These are phyloP conservation scores for Cercospora sesami DNA, from an alignment of 2,329 filamentous ascomycete genomes.

Conservation along the genomic window DNA sequence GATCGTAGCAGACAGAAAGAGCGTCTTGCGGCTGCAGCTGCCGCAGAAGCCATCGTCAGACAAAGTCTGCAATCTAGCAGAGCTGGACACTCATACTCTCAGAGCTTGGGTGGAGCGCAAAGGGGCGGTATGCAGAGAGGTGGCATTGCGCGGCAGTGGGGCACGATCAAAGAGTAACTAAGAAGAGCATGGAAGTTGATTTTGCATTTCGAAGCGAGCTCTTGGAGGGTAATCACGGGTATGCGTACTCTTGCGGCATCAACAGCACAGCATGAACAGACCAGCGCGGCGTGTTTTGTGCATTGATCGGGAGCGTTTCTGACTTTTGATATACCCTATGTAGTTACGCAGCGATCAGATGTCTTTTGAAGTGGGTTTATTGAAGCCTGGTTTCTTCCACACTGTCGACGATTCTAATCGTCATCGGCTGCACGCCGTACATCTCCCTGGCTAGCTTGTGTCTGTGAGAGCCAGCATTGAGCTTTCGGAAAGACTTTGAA, in stretches of 20 bases:
- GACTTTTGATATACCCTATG: constrained; percentile 9
- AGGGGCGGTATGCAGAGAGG: constrained; percentile 17
- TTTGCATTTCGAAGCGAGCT: neutral
- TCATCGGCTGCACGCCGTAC: no score
- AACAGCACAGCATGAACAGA: constrained; percentile 7
- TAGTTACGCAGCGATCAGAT: constrained; percentile 3
- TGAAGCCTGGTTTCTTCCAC: neutral
- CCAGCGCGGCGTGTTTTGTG: constrained; percentile 1
- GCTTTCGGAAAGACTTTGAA: no score
- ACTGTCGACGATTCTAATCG: no score
- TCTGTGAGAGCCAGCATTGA: neutral
- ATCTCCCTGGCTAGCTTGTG: no score
- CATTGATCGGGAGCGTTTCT: neutral
- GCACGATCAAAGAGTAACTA: constrained; percentile 26
- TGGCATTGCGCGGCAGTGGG: constrained; percentile 23
- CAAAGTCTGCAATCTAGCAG: constrained; percentile 72
- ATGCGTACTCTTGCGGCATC: constrained; percentile 7
- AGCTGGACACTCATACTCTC: constrained; percentile 19
- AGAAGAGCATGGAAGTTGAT: neutral
- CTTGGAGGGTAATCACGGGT: neutral
- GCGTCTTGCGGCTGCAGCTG: constrained; percentile 81
- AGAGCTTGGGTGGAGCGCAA: constrained; percentile 22
- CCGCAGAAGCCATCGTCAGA: constrained; percentile 89
- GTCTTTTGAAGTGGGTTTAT: neutral
- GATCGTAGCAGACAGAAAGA: constrained; percentile 93